Evolutionary conservation across 305 asterid species (phyloP).

Genomic region (Plantago rigida): DNA sequence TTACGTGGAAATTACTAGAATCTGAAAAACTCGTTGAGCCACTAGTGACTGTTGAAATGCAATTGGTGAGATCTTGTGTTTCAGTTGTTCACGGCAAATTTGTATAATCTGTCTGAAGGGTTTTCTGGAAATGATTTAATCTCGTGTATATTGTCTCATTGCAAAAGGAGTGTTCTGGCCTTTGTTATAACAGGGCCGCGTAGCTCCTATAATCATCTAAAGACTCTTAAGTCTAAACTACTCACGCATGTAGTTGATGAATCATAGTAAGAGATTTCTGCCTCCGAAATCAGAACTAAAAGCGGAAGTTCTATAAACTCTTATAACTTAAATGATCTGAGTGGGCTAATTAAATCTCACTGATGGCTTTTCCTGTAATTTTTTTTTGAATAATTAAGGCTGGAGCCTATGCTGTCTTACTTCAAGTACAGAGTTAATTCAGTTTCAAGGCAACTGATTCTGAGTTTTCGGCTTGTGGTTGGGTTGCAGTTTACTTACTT

Average conservation of each 20-base stretch:
- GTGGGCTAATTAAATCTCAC: slow-evolving; percentile 1
- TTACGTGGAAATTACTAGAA: slow-evolving; percentile 72
- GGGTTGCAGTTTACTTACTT: slow-evolving; percentile 9
- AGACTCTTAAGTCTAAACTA: slow-evolving; percentile 1
- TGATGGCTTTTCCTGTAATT: slow-evolving; percentile 2
- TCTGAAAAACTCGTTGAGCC: slow-evolving; percentile 72
- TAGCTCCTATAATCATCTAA: slow-evolving; percentile 17
- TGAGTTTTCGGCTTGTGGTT: slow-evolving; percentile 17
- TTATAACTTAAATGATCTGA: slow-evolving; percentile 17
- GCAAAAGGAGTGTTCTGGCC: not conserved
- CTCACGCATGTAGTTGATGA: slow-evolving; percentile 14
- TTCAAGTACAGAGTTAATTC: slow-evolving; percentile 14
- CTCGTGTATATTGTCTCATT: not conserved
- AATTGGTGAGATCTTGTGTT: slow-evolving; percentile 51
- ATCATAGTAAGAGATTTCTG: not conserved
- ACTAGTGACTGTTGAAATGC: slow-evolving; percentile 63
- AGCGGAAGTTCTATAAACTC: slow-evolving; percentile 8
- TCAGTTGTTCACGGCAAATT: slow-evolving; percentile 13
- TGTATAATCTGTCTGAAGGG: slow-evolving; percentile 8
- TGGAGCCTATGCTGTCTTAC: slow-evolving; percentile 6
- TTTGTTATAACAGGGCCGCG: slow-evolving; percentile 9
- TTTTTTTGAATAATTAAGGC: too few relatives aligned
- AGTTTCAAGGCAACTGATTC: slow-evolving; percentile 2
- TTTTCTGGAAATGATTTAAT: slow-evolving; percentile 3
- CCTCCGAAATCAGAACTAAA: not conserved